Evolutionary conservation across 257 asterid genomes (phyloP).

Genomic region (Lycium barbarum): DNA sequence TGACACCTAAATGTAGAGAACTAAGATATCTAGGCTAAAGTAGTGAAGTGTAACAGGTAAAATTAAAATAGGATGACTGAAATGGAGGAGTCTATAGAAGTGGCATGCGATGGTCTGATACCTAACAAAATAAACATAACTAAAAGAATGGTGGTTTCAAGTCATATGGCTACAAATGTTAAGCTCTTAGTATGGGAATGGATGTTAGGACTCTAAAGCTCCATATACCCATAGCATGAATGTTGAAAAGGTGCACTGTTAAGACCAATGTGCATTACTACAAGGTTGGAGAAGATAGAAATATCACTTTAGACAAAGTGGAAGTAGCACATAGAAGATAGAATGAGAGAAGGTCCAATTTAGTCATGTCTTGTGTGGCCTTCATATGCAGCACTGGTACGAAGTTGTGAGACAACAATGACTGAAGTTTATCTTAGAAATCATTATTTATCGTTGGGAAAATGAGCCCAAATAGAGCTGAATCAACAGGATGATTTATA

Average conservation of each 20-base stretch:
- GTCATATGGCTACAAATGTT: constrained; percentile 18
- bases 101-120: background rate
- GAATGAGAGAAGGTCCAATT: background rate
- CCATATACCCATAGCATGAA: constrained; percentile 17
- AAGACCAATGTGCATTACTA: background rate
- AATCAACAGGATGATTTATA: background rate
- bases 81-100: background rate
- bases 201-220: background rate
- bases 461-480: constrained; percentile 8
- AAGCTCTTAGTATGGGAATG: background rate
- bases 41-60: background rate
- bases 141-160: background rate
- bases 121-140: background rate
- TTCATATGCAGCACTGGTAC: background rate
- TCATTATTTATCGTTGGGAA: background rate
- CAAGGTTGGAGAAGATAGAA: background rate
- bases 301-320: background rate
- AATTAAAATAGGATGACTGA: background rate
- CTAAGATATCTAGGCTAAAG: background rate
- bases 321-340: constrained; percentile 1
- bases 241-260: background rate
- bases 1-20: background rate
- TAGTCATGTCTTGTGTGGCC: background rate
- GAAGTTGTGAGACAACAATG: background rate
- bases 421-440: background rate